Conservation (phyloP, 2,329 filamentous ascomycete genomes). For the Aspergillus unguis region DNA sequence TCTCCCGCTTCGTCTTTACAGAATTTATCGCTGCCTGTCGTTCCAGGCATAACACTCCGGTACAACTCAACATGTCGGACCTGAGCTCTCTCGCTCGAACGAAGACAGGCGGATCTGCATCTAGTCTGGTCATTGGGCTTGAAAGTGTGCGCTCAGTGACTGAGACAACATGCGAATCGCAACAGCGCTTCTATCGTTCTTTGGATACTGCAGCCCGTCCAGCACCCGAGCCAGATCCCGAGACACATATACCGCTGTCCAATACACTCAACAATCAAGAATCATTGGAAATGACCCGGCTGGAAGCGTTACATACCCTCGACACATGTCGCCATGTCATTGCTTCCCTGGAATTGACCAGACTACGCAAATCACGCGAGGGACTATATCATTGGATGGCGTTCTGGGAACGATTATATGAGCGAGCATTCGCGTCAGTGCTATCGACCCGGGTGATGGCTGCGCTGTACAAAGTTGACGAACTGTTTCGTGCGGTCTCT, state of each 20-base stretch:
- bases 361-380: slow-evolving; percentile 29
- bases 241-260: neutral
- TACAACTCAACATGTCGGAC: slow-evolving; percentile 7
- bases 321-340: slow-evolving; percentile 26
- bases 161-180: neutral
- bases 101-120: slow-evolving; percentile 1
- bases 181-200: slow-evolving; percentile 18
- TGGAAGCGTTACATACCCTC: slow-evolving; percentile 24
- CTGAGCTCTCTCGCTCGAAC: neutral
- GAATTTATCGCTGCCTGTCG: too few relatives aligned
- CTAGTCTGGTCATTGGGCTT: neutral
- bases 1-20: neutral
- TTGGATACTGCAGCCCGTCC: slow-evolving; percentile 3
- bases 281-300: slow-evolving; percentile 19
- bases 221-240: neutral
- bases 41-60: neutral
- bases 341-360: slow-evolving; percentile 27
- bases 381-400: slow-evolving; percentile 27
- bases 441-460: slow-evolving; percentile 16
- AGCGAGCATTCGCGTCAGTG: slow-evolving; percentile 16
- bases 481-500: slow-evolving; percentile 25
- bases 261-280: neutral
- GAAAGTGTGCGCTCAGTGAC: slow-evolving; percentile 1
- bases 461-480: slow-evolving; percentile 22
- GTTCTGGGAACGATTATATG: slow-evolving; percentile 30